Base-by-base conservation (phyloP, 163 green algal species). In the Chlamydomonas reinhardtii region DNA sequence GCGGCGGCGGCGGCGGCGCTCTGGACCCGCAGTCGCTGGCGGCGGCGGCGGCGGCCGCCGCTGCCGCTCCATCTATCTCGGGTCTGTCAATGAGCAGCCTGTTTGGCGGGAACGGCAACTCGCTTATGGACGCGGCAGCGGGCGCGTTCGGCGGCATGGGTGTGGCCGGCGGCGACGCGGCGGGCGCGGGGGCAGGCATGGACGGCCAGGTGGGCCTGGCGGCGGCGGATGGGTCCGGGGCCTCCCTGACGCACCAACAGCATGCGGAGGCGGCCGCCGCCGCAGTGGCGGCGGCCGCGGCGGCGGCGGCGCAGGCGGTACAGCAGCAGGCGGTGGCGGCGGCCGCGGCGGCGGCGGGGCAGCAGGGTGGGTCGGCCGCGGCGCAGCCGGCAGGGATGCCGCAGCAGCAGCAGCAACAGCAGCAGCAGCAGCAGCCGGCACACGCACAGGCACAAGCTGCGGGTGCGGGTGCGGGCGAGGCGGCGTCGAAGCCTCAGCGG, bases 201-300 rank as follows among this genome's bases (percentile, higher is more conserved):
- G 48, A 56, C 19, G 48, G 48, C 6, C 65, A 71, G 24, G 77
- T 69, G n/a, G 16, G 27, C 1, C 8, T 73, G 66, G 48, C 43
- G 19, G 6, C 66, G 1, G 62, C 73, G 43, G 76, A 24, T 9
- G 65, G 9, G 19, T 22, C 8, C 66, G 43, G 54, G 22, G 52
- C 54, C 17, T 39, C 75, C 5, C 43, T 37, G 31, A 37, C 74
- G 8, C 52, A 78, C n/a, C 68, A 71, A 12, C 78, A 85, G n/a
- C 79, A 90, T 52, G 88, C 31, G n/a, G 39, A 83, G 16, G 64
- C 76, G 0, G 35, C 43, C 39, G 66, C 65, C 0, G 77, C 77
- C 19, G 77, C 43, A n/a, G 77, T 31, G 64, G 77, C 66, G 19
- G 77, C 66, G 61, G 72, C 32, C 27, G 68, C 39, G 39, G 89